These are phyloP conservation scores for Pseudozyma tsukubaensis DNA, from an alignment of 1,284 basidiomycete species.

Conservation along the genomic window DNA sequence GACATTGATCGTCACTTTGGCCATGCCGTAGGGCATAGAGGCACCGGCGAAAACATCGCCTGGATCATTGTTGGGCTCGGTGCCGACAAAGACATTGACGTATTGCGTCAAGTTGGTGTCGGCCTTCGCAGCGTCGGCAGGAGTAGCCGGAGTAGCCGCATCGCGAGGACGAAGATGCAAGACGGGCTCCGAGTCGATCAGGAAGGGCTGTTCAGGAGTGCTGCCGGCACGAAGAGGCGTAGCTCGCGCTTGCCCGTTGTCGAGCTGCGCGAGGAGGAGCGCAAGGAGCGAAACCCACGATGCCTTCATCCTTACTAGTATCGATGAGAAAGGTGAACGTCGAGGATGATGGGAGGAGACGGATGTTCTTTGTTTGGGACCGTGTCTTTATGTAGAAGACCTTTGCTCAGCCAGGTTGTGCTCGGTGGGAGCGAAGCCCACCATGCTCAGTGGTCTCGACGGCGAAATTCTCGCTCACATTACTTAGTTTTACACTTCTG, in stretches of 20 bases:
- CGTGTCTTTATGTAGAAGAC: no score
- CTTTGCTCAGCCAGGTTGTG: no score
- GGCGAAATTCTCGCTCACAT: no score
- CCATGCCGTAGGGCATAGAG: slow-evolving; percentile 60
- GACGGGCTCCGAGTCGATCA: not conserved
- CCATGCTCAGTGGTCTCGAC: no score
- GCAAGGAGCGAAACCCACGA: slow-evolving; percentile 7
- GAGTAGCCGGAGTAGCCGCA: not conserved
- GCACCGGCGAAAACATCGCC: slow-evolving; percentile 58
- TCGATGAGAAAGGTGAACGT: no score
- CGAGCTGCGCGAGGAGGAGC: slow-evolving; percentile 1
- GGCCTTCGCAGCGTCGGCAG: not conserved
- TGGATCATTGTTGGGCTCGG: slow-evolving; percentile 40
- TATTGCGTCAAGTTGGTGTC: slow-evolving; percentile 27
- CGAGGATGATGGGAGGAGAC: no score
- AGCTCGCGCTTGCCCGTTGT: slow-evolving; percentile 1
- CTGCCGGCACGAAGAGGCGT: slow-evolving; percentile 8
- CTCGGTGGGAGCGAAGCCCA: no score
- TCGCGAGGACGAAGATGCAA: slow-evolving; percentile 2
- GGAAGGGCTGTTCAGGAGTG: slow-evolving; percentile 19
- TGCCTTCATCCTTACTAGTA: not conserved
- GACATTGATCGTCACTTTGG: slow-evolving; percentile 57
- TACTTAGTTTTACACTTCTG: no score
- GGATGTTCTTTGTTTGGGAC: no score
- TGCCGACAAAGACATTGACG: slow-evolving; percentile 48